These are phyloP conservation scores for Chlorella sp. DNA, from an alignment of 139 green algal genomes.

Conservation along the genomic window DNA sequence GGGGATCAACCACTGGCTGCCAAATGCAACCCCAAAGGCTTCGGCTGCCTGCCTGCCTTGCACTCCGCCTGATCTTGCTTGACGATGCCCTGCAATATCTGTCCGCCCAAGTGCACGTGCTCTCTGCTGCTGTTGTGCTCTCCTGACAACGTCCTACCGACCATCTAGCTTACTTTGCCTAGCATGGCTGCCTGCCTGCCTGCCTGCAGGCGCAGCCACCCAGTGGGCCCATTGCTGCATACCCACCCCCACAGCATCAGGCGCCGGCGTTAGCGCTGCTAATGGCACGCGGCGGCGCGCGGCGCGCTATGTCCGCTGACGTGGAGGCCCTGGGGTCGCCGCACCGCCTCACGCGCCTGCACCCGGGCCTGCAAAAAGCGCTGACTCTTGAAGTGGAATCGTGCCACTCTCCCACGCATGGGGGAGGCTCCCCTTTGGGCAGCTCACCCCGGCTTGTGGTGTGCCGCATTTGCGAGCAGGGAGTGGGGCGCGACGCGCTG, in stretches of 20 bases:
- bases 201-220: not conserved
- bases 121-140: not conserved
- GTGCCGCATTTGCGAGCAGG: conserved; percentile 62
- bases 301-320: conserved; percentile 25
- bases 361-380: conserved; percentile 24
- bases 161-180: not conserved
- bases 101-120: not conserved
- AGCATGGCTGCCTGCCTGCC: too few relatives aligned
- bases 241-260: not conserved
- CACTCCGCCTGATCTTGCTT: too few relatives aligned
- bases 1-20: too few relatives aligned
- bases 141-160: not conserved
- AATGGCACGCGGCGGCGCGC: not conserved
- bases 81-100: too few relatives aligned
- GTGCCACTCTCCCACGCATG: not conserved
- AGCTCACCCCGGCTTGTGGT: conserved; percentile 24
- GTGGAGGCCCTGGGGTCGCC: conserved; percentile 13
- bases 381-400: conserved; percentile 29
- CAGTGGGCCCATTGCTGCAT: not conserved
- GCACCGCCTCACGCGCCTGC: conserved; percentile 8
- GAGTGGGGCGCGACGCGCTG: conserved; percentile 37
- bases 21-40: too few relatives aligned
- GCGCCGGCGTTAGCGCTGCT: not conserved
- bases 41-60: too few relatives aligned
- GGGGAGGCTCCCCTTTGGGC: not conserved